Percentiles rank a stretch among this genome's conserved stretches.
These are phyloP conservation scores for Nakazawaea pomicola DNA, from an alignment of 805 yeast species.

Conservation along the genomic window DNA sequence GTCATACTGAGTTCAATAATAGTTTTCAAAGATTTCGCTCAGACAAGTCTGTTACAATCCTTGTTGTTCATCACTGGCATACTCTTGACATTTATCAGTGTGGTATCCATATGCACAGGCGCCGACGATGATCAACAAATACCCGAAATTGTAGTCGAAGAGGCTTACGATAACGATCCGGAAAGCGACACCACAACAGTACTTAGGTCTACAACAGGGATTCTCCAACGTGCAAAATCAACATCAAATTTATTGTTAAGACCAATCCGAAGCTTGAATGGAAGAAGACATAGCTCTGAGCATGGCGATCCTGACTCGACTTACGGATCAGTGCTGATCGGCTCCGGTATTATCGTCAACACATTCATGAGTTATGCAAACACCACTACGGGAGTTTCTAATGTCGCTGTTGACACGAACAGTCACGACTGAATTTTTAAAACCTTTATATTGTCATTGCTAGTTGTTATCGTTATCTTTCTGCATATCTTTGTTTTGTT, in stretches of 20 bases:
- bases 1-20: conserved; percentile 38
- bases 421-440: conserved; percentile 1
- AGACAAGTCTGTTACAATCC: conserved; percentile 19
- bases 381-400: background rate
- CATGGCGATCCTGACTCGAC: background rate
- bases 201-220: background rate
- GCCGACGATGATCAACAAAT: conserved; percentile 16
- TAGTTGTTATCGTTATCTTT: background rate
- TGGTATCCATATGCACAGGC: conserved; percentile 28
- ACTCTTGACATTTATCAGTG: conserved; percentile 34
- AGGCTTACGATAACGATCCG: conserved; percentile 26
- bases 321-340: conserved; percentile 5
- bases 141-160: background rate
- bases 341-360: conserved; percentile 10
- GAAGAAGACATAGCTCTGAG: background rate
- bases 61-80: conserved; percentile 30
- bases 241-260: conserved; percentile 6
- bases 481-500: too few species aligned
- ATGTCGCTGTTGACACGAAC: background rate
- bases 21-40: conserved; percentile 35
- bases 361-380: conserved; percentile 7
- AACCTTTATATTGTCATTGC: background rate
- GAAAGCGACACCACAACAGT: background rate
- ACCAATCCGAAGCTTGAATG: conserved; percentile 2
- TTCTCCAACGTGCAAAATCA: conserved; percentile 10